phyloP scores from a whole-genome alignment of 805 yeast genomes.

The Kodamaea laetipori region DNA sequence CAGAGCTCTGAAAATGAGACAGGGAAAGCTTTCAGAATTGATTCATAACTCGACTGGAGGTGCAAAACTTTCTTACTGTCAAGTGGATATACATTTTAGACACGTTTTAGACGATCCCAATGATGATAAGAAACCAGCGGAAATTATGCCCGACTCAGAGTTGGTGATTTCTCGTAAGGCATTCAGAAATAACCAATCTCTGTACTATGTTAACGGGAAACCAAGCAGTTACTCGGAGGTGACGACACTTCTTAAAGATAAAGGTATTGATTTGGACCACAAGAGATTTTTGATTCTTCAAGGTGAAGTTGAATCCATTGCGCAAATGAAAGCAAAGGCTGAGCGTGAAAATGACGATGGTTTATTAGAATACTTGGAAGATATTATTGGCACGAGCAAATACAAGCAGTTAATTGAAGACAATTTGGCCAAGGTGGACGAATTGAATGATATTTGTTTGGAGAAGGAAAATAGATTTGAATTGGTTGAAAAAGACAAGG shows the following conservation, averaged over 20 bases:
- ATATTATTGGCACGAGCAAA: slow-evolving; percentile 90
- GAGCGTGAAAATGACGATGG: slow-evolving; percentile 93
- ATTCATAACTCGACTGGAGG: slow-evolving; percentile 84
- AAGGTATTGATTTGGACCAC: slow-evolving; percentile 93
- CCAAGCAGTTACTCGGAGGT: slow-evolving; percentile 78
- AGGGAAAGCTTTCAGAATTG: slow-evolving; percentile 85
- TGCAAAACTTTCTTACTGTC: slow-evolving; percentile 65
- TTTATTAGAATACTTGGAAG: slow-evolving; percentile 88
- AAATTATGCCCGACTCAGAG: slow-evolving; percentile 51
- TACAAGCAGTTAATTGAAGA: slow-evolving; percentile 79
- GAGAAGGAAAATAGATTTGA: slow-evolving; percentile 81
- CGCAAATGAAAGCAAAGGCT: slow-evolving; percentile 98
- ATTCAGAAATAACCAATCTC: slow-evolving; percentile 70
- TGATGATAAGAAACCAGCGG: slow-evolving; percentile 30
- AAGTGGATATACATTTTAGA: slow-evolving; percentile 87
- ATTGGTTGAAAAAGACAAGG: slow-evolving; percentile 76
- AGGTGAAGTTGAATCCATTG: slow-evolving; percentile 98
- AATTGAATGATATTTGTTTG: slow-evolving; percentile 73
- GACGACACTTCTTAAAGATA: slow-evolving; percentile 65
- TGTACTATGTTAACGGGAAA: slow-evolving; percentile 70
- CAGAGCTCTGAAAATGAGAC: slow-evolving; percentile 95
- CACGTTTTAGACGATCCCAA: slow-evolving; percentile 63
- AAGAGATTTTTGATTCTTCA: slow-evolving; percentile 92
- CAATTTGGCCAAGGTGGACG: slow-evolving; percentile 60
- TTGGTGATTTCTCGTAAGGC: slow-evolving; percentile 83